Evolutionary conservation across 2,329 filamentous ascomycete genomes (phyloP).

Genomic region (Lachnellula arida): DNA sequence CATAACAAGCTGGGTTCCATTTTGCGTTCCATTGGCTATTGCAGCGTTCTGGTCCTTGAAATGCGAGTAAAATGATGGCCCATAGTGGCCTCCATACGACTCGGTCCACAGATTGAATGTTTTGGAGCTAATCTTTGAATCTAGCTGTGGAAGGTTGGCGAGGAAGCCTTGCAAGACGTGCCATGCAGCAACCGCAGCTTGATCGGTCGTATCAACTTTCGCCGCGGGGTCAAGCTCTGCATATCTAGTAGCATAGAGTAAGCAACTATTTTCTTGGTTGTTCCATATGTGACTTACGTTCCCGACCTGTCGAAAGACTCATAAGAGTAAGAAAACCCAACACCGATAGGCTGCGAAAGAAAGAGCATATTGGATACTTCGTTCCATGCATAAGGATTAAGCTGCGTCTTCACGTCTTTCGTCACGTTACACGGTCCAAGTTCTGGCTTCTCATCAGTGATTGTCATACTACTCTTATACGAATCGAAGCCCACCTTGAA

Average conservation of each 20-base stretch:
- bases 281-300: neutral
- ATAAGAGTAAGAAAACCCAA: slow-evolving; percentile 50
- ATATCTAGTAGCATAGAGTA: neutral
- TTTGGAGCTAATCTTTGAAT: slow-evolving; percentile 32
- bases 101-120: slow-evolving; percentile 62
- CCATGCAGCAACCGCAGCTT: slow-evolving; percentile 6
- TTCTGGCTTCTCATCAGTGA: slow-evolving; percentile 32
- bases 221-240: neutral
- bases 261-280: neutral
- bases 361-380: slow-evolving; percentile 48
- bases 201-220: slow-evolving; percentile 8
- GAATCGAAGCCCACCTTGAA: neutral
- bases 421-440: slow-evolving; percentile 41
- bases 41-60: slow-evolving; percentile 57
- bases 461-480: slow-evolving; percentile 41
- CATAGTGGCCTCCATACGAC: slow-evolving; percentile 64
- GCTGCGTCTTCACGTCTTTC: slow-evolving; percentile 39
- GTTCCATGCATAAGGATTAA: slow-evolving; percentile 59
- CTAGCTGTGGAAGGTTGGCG: neutral
- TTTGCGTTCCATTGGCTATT: slow-evolving; percentile 42
- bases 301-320: slow-evolving; percentile 24
- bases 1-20: slow-evolving; percentile 44
- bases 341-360: slow-evolving; percentile 58
- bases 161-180: slow-evolving; percentile 41
- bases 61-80: slow-evolving; percentile 50